phyloP scores from a whole-genome alignment of 257 asterid genomes.

The Gynochthodes officinalis region DNA sequence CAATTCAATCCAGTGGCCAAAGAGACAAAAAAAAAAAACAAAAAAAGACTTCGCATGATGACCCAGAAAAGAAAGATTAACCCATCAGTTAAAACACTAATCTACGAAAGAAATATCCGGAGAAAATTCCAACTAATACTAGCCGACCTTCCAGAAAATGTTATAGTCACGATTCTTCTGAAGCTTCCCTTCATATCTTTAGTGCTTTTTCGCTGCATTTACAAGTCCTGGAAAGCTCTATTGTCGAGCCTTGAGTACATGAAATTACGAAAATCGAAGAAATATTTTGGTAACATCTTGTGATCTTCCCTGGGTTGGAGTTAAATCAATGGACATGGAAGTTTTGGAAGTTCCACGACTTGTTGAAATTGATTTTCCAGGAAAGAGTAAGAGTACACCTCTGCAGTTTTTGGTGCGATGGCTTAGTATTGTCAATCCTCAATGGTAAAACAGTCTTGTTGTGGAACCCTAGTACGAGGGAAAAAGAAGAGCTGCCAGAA shows the following conservation, averaged over 20 bases:
- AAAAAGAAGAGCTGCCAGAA: background rate
- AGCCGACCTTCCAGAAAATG: background rate
- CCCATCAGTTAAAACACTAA: background rate
- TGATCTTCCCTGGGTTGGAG: background rate
- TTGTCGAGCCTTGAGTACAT: background rate
- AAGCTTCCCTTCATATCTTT: background rate
- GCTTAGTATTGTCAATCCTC: background rate
- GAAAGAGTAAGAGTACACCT: background rate
- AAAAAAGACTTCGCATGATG: too few relatives aligned
- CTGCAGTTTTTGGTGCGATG: background rate
- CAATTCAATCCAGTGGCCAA: too few relatives aligned
- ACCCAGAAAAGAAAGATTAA: background rate
- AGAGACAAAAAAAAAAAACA: too few relatives aligned
- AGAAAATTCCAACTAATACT: background rate
- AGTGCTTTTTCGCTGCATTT: background rate
- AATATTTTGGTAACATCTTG: background rate
- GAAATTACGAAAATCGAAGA: background rate
- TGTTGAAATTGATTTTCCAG: background rate
- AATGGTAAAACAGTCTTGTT: background rate
- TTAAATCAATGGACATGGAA: background rate
- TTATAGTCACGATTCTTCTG: background rate
- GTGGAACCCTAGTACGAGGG: background rate
- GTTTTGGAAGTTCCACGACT: background rate
- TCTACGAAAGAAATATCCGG: background rate
- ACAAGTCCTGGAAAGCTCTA: background rate